Base-by-base conservation (phyloP, 1,139 yeast genomes). In the Candida mesenterica region DNA sequence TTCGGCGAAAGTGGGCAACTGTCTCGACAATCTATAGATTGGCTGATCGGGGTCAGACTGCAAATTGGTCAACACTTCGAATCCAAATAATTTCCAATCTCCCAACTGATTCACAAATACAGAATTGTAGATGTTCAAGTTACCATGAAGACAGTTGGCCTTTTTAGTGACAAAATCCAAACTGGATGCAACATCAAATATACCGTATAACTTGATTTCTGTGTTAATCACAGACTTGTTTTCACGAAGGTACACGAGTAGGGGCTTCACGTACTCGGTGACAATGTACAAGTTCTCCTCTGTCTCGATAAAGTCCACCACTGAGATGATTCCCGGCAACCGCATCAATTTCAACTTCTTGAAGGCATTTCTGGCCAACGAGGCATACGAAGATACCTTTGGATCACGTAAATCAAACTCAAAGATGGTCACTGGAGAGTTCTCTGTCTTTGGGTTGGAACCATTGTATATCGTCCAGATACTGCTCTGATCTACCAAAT, bases 81-180 rank as follows among this genome's bases (percentile, higher is more conserved):
- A 77, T 1, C 96, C 96, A 45, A 86, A 85, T 17, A 90, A 56
- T 40, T 80, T 83, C 94, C 96, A 87, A 50, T 86, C 95, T 6
- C 96, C 95, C 27, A 68, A 55, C 10, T 43, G 44, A 38, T 75
- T 83, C 10, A 87, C 79, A 56, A 62, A 88, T 1, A 90, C 70
- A 0, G 86, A 75, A 28, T 74, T 69, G 19, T 63, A 49, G 9
- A 55, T 37, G 42, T 75, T 69, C 25, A 89, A 50, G 41, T 79
- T 78, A 2, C 90, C 92, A 49, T 86, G 84, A 3, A 83, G 63
- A 19, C 82, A 76, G 15, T 70, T 61, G 14, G 86, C 87, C 40
- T 77, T 84, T 15, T 63, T 68, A 46, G 85, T 81, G 37, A 89
- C 65, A 44, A 80, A 79, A 42, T 70, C 71, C 42, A 88, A 50